These are phyloP conservation scores for Parathielavia appendiculata DNA, from an alignment of 495 filamentous ascomycete genomes.

Conservation along the genomic window DNA sequence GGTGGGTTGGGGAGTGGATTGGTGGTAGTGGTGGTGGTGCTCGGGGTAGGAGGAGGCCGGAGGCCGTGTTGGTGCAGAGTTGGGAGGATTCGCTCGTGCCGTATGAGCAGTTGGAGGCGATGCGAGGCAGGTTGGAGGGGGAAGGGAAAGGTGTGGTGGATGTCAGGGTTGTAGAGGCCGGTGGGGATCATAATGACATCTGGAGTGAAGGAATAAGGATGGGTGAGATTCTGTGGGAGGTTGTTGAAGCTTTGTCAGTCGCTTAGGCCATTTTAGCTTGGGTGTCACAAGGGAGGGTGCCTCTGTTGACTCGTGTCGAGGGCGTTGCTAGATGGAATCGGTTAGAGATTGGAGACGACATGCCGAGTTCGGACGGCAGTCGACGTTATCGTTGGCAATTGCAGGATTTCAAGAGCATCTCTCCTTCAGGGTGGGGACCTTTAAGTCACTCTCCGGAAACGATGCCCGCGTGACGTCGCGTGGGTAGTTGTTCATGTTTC, in stretches of 20 bases:
- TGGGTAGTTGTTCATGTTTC: too few relatives aligned
- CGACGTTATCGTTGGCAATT: too few relatives aligned
- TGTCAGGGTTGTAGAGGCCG: constrained; percentile 17
- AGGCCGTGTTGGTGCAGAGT: constrained; percentile 33
- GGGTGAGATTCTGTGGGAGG: constrained; percentile 21
- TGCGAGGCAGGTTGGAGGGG: constrained; percentile 22
- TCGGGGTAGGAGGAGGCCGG: constrained; percentile 25
- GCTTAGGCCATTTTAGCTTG: not conserved
- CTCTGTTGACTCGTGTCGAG: too few relatives aligned
- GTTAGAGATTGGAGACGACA: too few relatives aligned
- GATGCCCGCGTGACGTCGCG: too few relatives aligned
- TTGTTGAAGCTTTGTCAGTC: constrained; percentile 2
- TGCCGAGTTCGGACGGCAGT: too few relatives aligned
- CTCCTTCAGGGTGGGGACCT: too few relatives aligned
- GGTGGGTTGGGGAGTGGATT: constrained; percentile 24
- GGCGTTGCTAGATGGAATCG: too few relatives aligned
- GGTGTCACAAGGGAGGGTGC: too few relatives aligned
- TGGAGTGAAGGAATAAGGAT: constrained; percentile 25
- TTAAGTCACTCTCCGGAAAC: too few relatives aligned
- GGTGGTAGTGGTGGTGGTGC: not conserved
- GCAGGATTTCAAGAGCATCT: too few relatives aligned
- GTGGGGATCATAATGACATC: constrained; percentile 27
- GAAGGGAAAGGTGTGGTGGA: constrained; percentile 1
- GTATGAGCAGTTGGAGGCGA: constrained; percentile 25
- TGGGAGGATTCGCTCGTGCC: constrained; percentile 34